A percentile compares a stretch with the other conserved stretches of the same genome.
Evolutionary conservation across 148 eudicot species (phyloP).

Genomic region (Linanthus parryae): DNA sequence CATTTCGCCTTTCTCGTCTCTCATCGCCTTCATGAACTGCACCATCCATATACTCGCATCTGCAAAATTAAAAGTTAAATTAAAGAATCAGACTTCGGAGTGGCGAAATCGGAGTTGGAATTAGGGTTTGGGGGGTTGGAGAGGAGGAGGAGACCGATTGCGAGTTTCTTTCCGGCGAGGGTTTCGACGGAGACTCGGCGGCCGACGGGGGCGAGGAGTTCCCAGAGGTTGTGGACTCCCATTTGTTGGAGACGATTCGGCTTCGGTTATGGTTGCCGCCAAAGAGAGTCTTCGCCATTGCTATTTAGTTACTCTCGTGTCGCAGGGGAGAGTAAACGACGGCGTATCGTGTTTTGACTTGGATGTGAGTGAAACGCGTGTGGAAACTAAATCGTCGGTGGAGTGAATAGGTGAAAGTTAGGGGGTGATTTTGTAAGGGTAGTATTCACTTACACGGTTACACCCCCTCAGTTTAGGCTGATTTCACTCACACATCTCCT

Average conservation of each 20-base stretch:
- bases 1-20: constrained; percentile 98
- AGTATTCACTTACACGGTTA: too few species aligned
- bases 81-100: too few species aligned
- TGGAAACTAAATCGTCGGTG: too few species aligned
- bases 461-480: too few species aligned
- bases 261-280: constrained; percentile 18
- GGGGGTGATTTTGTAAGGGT: too few species aligned
- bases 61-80: constrained; percentile 16
- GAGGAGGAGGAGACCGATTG: constrained; percentile 49
- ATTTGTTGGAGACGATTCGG: constrained; percentile 14
- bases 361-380: too few species aligned
- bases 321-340: too few species aligned
- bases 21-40: constrained; percentile 97
- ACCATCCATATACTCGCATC: constrained; percentile 99
- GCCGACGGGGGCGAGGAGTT: constrained; percentile 91
- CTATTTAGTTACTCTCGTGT: too few species aligned
- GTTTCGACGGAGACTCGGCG: constrained; percentile 99
- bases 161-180: constrained; percentile 83
- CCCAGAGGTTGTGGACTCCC: constrained; percentile 98
- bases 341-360: too few species aligned
- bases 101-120: not conserved
- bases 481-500: too few species aligned
- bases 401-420: too few species aligned
- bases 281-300: not conserved
- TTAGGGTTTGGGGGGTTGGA: constrained; percentile 20